Conservation (phyloP, 257 asterid species). For the Paulownia fortunei region DNA sequence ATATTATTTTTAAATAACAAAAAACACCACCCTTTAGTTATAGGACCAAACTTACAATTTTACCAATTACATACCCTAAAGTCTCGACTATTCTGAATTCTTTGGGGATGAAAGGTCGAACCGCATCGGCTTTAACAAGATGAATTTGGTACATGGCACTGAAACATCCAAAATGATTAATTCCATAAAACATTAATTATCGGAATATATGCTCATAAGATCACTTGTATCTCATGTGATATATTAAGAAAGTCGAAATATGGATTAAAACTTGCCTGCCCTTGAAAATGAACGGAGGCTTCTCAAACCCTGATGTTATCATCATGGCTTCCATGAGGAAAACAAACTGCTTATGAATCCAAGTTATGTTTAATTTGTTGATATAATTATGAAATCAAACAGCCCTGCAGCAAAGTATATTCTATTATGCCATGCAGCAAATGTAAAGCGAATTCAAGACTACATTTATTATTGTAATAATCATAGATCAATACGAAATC, state of each 20-base stretch:
- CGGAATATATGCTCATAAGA: neutral
- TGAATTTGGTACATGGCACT: slow-evolving; percentile 23
- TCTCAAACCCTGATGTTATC: neutral
- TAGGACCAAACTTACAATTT: no score
- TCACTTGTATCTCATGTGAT: neutral
- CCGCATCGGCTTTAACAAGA: slow-evolving; percentile 9
- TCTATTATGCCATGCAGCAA: no score
- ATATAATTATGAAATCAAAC: no score
- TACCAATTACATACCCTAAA: neutral
- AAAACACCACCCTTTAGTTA: no score
- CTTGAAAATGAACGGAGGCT: neutral
- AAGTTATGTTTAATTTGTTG: no score
- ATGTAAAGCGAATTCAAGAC: no score
- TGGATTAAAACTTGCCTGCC: neutral
- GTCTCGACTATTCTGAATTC: neutral
- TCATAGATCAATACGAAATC: no score
- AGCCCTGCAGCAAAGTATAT: no score
- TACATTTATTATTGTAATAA: no score
- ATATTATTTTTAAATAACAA: no score
- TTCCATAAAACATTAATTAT: neutral
- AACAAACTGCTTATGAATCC: no score
- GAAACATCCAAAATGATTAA: neutral
- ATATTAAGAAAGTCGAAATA: neutral
- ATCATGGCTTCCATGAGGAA: neutral
- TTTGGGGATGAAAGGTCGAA: slow-evolving; percentile 27